A percentile compares a stretch with the other conserved stretches of the same genome.
These are phyloP conservation scores for Aspergillus neoniger DNA, from an alignment of 2,329 filamentous ascomycete genomes.

Conservation along the genomic window DNA sequence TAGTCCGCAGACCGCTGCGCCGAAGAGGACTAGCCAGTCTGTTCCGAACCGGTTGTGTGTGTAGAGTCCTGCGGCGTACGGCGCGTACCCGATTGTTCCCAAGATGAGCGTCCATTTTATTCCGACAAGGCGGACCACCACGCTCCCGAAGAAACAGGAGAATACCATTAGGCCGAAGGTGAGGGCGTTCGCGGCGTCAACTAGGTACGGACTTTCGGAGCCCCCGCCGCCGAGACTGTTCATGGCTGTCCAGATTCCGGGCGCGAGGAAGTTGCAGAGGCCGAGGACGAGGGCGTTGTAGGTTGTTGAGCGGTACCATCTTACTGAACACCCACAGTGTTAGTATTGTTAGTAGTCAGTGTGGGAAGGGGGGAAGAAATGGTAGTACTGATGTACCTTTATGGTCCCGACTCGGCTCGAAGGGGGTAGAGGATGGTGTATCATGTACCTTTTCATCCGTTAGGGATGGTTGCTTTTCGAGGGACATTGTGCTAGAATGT, in stretches of 20 bases:
- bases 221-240: conserved; percentile 73
- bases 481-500: neutral
- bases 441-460: conserved; percentile 24
- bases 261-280: conserved; percentile 69
- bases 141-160: conserved; percentile 66
- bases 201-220: conserved; percentile 63
- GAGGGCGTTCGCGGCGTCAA: conserved; percentile 70
- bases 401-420: neutral
- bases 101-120: conserved; percentile 72
- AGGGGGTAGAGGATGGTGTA: neutral
- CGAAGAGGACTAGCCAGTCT: conserved; percentile 69
- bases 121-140: conserved; percentile 66
- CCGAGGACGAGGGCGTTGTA: conserved; percentile 73
- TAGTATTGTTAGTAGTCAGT: too few relatives aligned
- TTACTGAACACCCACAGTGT: conserved; percentile 32
- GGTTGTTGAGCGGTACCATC: conserved; percentile 71
- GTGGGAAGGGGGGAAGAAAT: neutral
- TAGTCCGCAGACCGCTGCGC: conserved; percentile 68
- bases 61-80: conserved; percentile 70
- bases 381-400: conserved; percentile 10
- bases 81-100: conserved; percentile 71
- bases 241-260: conserved; percentile 73
- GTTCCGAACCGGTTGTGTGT: conserved; percentile 70
- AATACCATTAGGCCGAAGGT: conserved; percentile 74
- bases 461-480: conserved; percentile 19